These are phyloP conservation scores for Mycosphaerella sp. DNA, from an alignment of 2,329 filamentous ascomycete species.

Conservation along the genomic window DNA sequence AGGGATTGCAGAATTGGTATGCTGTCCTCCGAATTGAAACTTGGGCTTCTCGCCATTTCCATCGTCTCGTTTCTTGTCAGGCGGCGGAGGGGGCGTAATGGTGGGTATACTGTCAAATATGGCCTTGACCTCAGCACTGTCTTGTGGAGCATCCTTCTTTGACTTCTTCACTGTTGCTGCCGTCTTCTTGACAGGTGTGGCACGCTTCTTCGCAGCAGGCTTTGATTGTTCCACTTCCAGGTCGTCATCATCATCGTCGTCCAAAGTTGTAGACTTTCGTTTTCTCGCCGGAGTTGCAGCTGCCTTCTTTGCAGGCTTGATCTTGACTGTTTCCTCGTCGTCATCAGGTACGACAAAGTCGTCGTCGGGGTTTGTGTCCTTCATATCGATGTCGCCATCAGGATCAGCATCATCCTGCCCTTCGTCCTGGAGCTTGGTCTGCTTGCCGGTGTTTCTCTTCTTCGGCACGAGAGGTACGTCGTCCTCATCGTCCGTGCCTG, in stretches of 20 bases:
- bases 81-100: conserved; percentile 76
- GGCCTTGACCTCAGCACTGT: conserved; percentile 67
- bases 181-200: conserved; percentile 42
- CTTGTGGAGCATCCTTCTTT: conserved; percentile 61
- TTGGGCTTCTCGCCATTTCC: conserved; percentile 48
- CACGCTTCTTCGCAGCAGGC: conserved; percentile 53
- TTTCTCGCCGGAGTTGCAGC: conserved; percentile 41
- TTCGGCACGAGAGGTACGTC: conserved; percentile 57
- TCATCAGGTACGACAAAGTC: conserved; percentile 43
- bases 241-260: conserved; percentile 51
- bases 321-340: conserved; percentile 37
- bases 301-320: conserved; percentile 37
- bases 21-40: conserved; percentile 66
- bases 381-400: conserved; percentile 49
- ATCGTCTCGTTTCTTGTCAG: conserved; percentile 48
- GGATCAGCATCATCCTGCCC: conserved; percentile 39
- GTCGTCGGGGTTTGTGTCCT: conserved; percentile 44
- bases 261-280: conserved; percentile 54
- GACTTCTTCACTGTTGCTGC: conserved; percentile 50
- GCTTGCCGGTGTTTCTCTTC: conserved; percentile 21
- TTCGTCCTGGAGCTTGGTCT: conserved; percentile 32
- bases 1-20: conserved; percentile 47
- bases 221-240: conserved; percentile 38
- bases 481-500: conserved; percentile 58
- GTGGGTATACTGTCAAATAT: conserved; percentile 85